A percentile compares a stretch with the other conserved stretches of the same genome.
Conservation (phyloP, 495 filamentous ascomycete genomes). For the Filosporella fistucella region DNA sequence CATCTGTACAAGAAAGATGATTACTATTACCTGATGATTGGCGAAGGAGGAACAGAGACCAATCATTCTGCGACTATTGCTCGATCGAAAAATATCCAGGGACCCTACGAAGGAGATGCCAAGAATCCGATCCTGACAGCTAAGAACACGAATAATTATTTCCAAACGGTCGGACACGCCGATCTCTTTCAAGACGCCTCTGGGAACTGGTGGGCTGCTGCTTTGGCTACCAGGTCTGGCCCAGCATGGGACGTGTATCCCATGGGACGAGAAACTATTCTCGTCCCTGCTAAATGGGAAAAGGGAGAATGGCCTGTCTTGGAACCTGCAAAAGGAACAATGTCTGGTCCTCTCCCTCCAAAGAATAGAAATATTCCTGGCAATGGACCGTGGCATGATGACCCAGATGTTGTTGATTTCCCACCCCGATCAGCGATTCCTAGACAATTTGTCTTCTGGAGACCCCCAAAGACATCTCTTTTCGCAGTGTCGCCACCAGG, state of each 20-base stretch:
- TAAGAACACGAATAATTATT: conserved; percentile 41
- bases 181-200: conserved; percentile 44
- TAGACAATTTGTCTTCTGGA: conserved; percentile 44
- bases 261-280: conserved; percentile 57
- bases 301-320: conserved; percentile 33
- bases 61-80: conserved; percentile 51
- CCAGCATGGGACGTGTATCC: conserved; percentile 44
- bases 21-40: conserved; percentile 65
- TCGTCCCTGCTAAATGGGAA: conserved; percentile 49
- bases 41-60: conserved; percentile 60
- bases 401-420: conserved; percentile 38
- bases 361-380: conserved; percentile 26
- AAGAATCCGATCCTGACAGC: conserved; percentile 53
- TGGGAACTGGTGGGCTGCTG: conserved; percentile 51
- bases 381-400: conserved; percentile 31
- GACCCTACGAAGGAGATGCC: conserved; percentile 50
- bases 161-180: conserved; percentile 45
- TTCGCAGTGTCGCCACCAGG: conserved; percentile 36
- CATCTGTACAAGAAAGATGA: conserved; percentile 61
- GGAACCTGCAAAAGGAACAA: conserved; percentile 37
- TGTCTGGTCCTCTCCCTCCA: conserved; percentile 34
- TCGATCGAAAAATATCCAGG: conserved; percentile 39
- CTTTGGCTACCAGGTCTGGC: conserved; percentile 44
- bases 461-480: conserved; percentile 32
- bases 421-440: conserved; percentile 29